phyloP scores from a whole-genome alignment of 2,329 filamentous ascomycete genomes.

The Lasiodiplodia citricola region DNA sequence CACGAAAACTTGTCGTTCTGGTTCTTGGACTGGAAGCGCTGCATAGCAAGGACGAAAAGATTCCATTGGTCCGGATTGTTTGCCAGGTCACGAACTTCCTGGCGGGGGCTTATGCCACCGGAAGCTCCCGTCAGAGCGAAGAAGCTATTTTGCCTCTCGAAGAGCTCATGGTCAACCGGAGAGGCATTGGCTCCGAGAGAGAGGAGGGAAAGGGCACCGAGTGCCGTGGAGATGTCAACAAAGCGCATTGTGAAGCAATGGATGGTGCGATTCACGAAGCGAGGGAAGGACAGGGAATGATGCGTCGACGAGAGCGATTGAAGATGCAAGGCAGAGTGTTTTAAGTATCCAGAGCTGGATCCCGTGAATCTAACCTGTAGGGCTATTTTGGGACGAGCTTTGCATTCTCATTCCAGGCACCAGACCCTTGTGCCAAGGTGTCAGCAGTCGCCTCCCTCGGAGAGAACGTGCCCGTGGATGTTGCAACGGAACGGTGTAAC shows the following conservation, averaged over 20 bases:
- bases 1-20: slow-evolving; percentile 71
- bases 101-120: slow-evolving; percentile 50
- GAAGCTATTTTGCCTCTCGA: slow-evolving; percentile 4
- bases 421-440: slow-evolving; percentile 8
- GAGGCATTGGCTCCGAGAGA: slow-evolving; percentile 11
- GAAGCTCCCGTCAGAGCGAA: slow-evolving; percentile 34
- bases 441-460: background rate
- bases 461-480: slow-evolving; percentile 11
- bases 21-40: slow-evolving; percentile 69
- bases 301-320: background rate
- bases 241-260: slow-evolving; percentile 2
- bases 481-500: slow-evolving; percentile 5
- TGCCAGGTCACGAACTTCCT: slow-evolving; percentile 69
- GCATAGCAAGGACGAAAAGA: slow-evolving; percentile 75
- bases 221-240: background rate
- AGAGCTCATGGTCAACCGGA: background rate
- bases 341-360: background rate
- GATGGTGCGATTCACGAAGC: slow-evolving; percentile 1
- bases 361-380: background rate
- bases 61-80: slow-evolving; percentile 72
- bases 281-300: background rate
- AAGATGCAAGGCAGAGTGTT: background rate
- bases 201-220: background rate
- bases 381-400: slow-evolving; percentile 2
- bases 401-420: slow-evolving; percentile 1